Percentiles rank a stretch among this genome's conserved stretches.
phyloP scores from a whole-genome alignment of 495 filamentous ascomycete genomes.

The Penicillium mononematosum region DNA sequence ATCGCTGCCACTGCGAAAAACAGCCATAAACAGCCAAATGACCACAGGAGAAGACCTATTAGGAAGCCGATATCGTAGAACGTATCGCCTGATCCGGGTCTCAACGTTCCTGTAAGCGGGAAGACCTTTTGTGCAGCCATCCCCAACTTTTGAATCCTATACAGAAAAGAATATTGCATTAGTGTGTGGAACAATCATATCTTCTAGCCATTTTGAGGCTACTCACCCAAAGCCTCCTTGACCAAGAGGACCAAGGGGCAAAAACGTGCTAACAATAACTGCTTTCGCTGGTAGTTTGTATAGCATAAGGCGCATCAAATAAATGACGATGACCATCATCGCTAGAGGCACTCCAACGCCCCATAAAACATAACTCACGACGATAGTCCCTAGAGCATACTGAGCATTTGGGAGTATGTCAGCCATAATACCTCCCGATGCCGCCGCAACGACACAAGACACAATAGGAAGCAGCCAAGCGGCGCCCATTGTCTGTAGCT shows the following conservation, averaged over 20 bases:
- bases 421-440: slow-evolving; percentile 50
- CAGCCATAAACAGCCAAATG: slow-evolving; percentile 42
- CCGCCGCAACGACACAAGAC: slow-evolving; percentile 48
- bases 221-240: slow-evolving; percentile 29
- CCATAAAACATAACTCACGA: slow-evolving; percentile 53
- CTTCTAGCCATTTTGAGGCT: background rate
- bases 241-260: slow-evolving; percentile 54
- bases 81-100: background rate
- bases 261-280: slow-evolving; percentile 52
- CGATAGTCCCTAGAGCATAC: slow-evolving; percentile 47
- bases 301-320: slow-evolving; percentile 52
- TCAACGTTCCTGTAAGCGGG: background rate
- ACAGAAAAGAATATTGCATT: background rate
- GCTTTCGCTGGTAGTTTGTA: slow-evolving; percentile 49
- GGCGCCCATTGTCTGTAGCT: slow-evolving; percentile 21
- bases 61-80: slow-evolving; percentile 27
- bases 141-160: background rate
- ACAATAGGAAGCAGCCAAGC: slow-evolving; percentile 54
- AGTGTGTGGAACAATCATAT: background rate
- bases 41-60: slow-evolving; percentile 42
- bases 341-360: slow-evolving; percentile 52
- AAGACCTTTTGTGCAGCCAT: background rate
- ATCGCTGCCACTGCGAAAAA: slow-evolving; percentile 42
- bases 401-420: slow-evolving; percentile 37
- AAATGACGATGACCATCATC: slow-evolving; percentile 47